Evolutionary conservation across 2,329 filamentous ascomycete species (phyloP).

Genomic region (Penicillium digitatum): DNA sequence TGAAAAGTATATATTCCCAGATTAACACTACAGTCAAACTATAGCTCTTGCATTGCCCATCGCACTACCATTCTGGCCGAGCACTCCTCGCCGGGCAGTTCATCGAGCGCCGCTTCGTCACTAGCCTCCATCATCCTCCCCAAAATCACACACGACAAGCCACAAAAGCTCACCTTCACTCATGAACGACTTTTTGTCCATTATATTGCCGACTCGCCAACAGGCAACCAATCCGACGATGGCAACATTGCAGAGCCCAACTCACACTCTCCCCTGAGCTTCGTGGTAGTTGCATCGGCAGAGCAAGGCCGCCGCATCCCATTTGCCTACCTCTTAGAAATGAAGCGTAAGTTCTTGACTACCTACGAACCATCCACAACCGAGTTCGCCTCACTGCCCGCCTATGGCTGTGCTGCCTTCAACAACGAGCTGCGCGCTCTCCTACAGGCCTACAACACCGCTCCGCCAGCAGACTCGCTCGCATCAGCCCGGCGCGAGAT

Average conservation of each 20-base stretch:
- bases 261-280: slow-evolving; percentile 78
- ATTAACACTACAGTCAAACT: slow-evolving; percentile 3
- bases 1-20: no score
- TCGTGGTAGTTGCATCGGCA: slow-evolving; percentile 80
- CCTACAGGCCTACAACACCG: slow-evolving; percentile 81
- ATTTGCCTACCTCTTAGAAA: slow-evolving; percentile 87
- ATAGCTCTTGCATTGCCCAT: slow-evolving; percentile 87
- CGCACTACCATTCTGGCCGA: slow-evolving; percentile 89
- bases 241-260: slow-evolving; percentile 43
- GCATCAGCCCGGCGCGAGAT: slow-evolving; percentile 82
- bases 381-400: slow-evolving; percentile 72
- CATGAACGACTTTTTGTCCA: slow-evolving; percentile 91
- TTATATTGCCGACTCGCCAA: slow-evolving; percentile 83
- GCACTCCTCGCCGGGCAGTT: slow-evolving; percentile 80
- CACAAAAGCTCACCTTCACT: slow-evolving; percentile 91
- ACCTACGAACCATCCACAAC: slow-evolving; percentile 63
- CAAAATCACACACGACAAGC: slow-evolving; percentile 75
- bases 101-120: slow-evolving; percentile 77
- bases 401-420: slow-evolving; percentile 87
- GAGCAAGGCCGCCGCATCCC: slow-evolving; percentile 80
- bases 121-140: slow-evolving; percentile 92
- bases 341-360: slow-evolving; percentile 79
- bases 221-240: slow-evolving; percentile 48
- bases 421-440: slow-evolving; percentile 72
- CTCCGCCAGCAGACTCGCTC: slow-evolving; percentile 74